These are phyloP conservation scores for Clonostachys rhizophaga DNA, from an alignment of 2,329 filamentous ascomycete genomes.

Conservation along the genomic window DNA sequence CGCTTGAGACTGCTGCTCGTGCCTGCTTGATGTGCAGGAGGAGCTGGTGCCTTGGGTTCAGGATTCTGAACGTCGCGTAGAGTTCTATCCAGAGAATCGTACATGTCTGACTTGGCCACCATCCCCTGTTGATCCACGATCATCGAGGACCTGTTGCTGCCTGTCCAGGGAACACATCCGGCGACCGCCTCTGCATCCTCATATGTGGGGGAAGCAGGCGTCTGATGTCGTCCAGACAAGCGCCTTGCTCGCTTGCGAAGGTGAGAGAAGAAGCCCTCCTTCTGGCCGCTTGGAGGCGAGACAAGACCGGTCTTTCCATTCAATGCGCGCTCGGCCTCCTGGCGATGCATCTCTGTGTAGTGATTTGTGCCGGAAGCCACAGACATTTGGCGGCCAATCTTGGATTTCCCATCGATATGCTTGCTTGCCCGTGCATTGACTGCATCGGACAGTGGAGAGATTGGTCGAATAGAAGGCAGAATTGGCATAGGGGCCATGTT, in stretches of 20 bases:
- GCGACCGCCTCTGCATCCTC: conserved; percentile 93
- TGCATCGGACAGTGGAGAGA: conserved; percentile 92
- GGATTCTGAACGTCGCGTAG: conserved; percentile 49
- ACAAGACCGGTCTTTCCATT: conserved; percentile 74
- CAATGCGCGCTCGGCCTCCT: conserved; percentile 85
- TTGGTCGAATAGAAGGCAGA: conserved; percentile 86
- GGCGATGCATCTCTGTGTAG: conserved; percentile 83
- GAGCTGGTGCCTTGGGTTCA: conserved; percentile 33
- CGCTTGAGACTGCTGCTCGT: conserved; percentile 52
- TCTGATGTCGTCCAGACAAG: conserved; percentile 86
- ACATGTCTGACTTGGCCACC: conserved; percentile 44
- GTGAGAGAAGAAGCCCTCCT: conserved; percentile 98
- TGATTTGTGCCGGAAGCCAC: conserved; percentile 90
- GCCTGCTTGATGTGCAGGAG: conserved; percentile 45
- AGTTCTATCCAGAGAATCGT: conserved; percentile 57
- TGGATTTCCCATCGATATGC: conserved; percentile 63
- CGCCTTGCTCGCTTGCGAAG: conserved; percentile 87
- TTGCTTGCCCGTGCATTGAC: conserved; percentile 82
- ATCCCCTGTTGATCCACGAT: conserved; percentile 59
- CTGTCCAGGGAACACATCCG: conserved; percentile 77
- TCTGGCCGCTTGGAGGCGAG: conserved; percentile 74
- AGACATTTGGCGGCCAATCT: conserved; percentile 91
- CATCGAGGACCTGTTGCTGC: conserved; percentile 72
- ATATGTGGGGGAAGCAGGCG: conserved; percentile 69
- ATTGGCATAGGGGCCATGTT: conserved; percentile 92